These are phyloP conservation scores for Bretschneidera sinensis DNA, from an alignment of 345 rosid species.

Conservation along the genomic window DNA sequence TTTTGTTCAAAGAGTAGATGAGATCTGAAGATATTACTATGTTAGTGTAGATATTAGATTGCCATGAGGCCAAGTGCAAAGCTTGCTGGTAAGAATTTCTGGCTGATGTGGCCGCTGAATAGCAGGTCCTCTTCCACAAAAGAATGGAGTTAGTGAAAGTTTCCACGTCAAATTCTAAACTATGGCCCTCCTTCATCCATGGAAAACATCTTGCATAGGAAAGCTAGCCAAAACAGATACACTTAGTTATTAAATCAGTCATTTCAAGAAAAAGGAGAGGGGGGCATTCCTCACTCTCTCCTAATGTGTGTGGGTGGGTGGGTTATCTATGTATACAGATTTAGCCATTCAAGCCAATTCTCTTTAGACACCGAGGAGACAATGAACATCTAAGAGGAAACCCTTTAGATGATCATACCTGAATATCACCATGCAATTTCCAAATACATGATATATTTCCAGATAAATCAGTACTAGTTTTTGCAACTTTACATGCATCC, in stretches of 20 bases:
- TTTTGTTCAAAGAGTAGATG: conserved; percentile 41
- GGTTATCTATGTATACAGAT: no score
- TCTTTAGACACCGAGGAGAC: background rate
- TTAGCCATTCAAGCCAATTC: background rate
- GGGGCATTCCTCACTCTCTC: no score
- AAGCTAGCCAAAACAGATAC: conserved; percentile 46
- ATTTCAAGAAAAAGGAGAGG: no score
- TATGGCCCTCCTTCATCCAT: conserved; percentile 47
- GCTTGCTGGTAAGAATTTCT: conserved; percentile 74
- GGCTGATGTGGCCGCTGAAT: conserved; percentile 56
- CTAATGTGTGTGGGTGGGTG: no score
- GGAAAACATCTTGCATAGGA: conserved; percentile 73
- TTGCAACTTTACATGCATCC: conserved; percentile 70
- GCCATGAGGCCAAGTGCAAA: conserved; percentile 85
- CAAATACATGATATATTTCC: conserved; percentile 68
- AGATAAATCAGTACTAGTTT: conserved; percentile 39
- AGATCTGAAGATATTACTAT: conserved; percentile 71
- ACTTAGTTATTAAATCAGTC: conserved; percentile 9
- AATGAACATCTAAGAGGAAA: conserved; percentile 7
- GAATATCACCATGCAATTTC: conserved; percentile 92
- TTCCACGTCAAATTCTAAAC: conserved; percentile 29
- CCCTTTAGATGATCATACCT: conserved; percentile 32
- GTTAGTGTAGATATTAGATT: conserved; percentile 73
- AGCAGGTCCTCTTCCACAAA: conserved; percentile 68
- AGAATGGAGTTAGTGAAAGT: conserved; percentile 45